Percentiles rank a stretch among this genome's conserved stretches.
Conservation (phyloP, 2,329 filamentous ascomycete species). For the Apiospora rasikravindrae region DNA sequence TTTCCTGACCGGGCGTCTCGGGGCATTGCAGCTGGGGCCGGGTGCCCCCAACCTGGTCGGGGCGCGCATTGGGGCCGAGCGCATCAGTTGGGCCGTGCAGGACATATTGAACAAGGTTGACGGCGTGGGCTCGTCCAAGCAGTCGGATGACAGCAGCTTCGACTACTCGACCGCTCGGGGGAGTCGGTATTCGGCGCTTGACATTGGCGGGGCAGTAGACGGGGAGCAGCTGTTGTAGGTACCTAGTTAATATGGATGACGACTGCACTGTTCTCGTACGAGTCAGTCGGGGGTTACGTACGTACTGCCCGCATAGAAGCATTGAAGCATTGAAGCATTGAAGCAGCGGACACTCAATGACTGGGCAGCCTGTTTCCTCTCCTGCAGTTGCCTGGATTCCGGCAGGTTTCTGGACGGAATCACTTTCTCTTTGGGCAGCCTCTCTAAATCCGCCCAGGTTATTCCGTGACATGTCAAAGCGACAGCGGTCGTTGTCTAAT, state of each 20-base stretch:
- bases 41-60: slow-evolving; percentile 77
- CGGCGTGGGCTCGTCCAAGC: neutral
- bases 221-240: neutral
- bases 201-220: neutral
- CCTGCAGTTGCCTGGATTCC: neutral
- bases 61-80: slow-evolving; percentile 73
- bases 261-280: neutral
- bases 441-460: neutral
- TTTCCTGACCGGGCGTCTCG: slow-evolving; percentile 73
- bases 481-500: neutral
- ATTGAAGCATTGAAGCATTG: neutral
- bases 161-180: slow-evolving; percentile 23
- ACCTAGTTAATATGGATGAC: neutral
- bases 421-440: neutral
- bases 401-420: neutral
- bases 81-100: slow-evolving; percentile 73
- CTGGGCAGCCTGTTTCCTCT: neutral
- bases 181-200: slow-evolving; percentile 22
- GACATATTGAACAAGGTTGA: slow-evolving; percentile 50
- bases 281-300: neutral
- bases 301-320: neutral
- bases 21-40: slow-evolving; percentile 71
- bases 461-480: neutral
- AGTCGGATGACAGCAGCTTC: slow-evolving; percentile 6
- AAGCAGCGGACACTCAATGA: neutral